Evolutionary conservation across 371 early-diverging fungal genomes (phyloP), one percentile per base, ranked within the genome.

Genomic region (Apophysomyces trapeziformis): DNA sequence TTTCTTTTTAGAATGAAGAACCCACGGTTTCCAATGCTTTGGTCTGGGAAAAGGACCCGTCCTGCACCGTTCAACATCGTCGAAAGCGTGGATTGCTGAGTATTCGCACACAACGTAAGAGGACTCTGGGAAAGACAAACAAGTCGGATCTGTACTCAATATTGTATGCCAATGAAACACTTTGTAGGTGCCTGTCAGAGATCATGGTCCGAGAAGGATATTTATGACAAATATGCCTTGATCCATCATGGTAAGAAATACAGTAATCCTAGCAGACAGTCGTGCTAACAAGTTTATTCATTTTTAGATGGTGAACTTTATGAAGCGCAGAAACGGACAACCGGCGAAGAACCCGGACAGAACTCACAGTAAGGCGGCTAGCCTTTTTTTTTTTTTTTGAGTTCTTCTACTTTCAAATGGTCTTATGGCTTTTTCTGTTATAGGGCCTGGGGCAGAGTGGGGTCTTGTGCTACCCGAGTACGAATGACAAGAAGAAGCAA

Each of bases 391-490:
- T 26, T 1, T 26, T 26, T 26, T 26, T 26, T 26, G 32, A 2
- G 32, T 26, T 26, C 32, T 26, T 26, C 32, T 26, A 26, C 2
- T 26, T 26, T 26, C 32, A 26, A 26, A 26, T 26, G 32, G 32
- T 26, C 32, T 26, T 26, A 26, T 2, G 32, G 32, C 32, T 26
- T 26, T 26, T 26, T 26, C 32, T 26, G 32, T 58, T 59, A 9
- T 38, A 59, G 60, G 21, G 21, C 38, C 43, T 59, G 60, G 60
- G 60, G 43, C 60, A 38, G 43, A 41, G 41, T 59, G 38, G 60
- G 60, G 18, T 59, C 60, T 38, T 59, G 60, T 43, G 60, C 12
- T 39, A 59, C 58, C 43, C 43, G 38, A 38, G 60, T 16, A 59
- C 41, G 38, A 43, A 41, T 18, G 60, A 59, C 37, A 21, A 45